These are phyloP conservation scores for Globisporangium uncinulatum DNA, from an alignment of 352 stramenopile species.

Conservation along the genomic window DNA sequence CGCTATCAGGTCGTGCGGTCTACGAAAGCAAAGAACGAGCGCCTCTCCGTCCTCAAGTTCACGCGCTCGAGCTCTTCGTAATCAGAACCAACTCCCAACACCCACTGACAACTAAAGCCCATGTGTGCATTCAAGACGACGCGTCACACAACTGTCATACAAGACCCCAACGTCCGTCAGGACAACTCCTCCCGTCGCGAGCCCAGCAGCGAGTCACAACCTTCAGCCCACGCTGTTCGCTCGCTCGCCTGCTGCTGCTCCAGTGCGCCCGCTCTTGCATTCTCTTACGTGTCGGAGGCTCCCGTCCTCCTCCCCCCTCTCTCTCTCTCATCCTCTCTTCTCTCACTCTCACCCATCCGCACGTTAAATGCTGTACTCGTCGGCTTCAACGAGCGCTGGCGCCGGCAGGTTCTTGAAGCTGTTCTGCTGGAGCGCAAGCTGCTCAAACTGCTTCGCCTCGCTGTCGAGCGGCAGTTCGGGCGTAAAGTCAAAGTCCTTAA, in stretches of 20 bases:
- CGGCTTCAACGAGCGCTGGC: slow-evolving; percentile 60
- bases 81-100: not conserved
- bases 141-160: slow-evolving; percentile 1
- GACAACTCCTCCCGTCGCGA: too few species aligned
- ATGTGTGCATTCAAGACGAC: slow-evolving; percentile 7
- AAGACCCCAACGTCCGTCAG: not conserved
- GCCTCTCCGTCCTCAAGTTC: slow-evolving; percentile 75
- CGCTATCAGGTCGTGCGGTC: slow-evolving; percentile 48
- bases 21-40: slow-evolving; percentile 65
- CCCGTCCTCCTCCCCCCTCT: not conserved
- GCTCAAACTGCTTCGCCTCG: slow-evolving; percentile 83
- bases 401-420: slow-evolving; percentile 78
- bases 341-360: not conserved
- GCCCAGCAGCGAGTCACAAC: not conserved
- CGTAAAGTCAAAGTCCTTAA: slow-evolving; percentile 86
- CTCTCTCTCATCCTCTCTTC: not conserved
- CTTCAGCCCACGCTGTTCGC: slow-evolving; percentile 2
- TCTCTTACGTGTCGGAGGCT: too few species aligned
- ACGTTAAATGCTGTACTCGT: slow-evolving; percentile 73
- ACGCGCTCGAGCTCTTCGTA: not conserved
- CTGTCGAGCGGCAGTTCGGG: slow-evolving; percentile 74
- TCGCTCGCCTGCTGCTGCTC: not conserved
- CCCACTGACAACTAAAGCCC: slow-evolving; percentile 3
- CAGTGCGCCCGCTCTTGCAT: too few species aligned
- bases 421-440: slow-evolving; percentile 74